Conservation (phyloP, 1,284 basidiomycete species). For the Lignosus rhinocerotis region DNA sequence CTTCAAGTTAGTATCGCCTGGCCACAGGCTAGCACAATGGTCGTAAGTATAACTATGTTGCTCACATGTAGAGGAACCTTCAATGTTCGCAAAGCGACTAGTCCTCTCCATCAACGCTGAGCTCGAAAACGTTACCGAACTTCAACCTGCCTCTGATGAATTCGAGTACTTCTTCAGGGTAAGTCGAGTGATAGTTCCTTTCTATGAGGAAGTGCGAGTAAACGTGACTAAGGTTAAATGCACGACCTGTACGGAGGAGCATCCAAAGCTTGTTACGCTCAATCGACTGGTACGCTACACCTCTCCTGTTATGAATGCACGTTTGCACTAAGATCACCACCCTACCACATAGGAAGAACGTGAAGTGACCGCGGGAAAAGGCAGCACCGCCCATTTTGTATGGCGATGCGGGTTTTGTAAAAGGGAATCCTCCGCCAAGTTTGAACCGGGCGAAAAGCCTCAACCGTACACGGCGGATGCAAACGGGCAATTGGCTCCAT, state of each 20-base stretch:
- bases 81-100: constrained; percentile 42
- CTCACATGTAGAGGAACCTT: not conserved
- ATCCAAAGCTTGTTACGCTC: constrained; percentile 67
- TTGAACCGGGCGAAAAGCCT: constrained; percentile 53
- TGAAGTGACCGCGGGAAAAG: constrained; percentile 64
- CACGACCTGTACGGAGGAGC: constrained; percentile 72
- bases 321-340: not conserved
- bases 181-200: not conserved
- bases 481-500: constrained; percentile 58
- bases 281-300: constrained; percentile 57
- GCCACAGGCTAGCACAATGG: constrained; percentile 25
- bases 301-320: not conserved
- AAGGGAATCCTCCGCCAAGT: constrained; percentile 78
- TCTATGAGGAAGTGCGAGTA: too few relatives aligned
- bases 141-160: constrained; percentile 59
- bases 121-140: constrained; percentile 72
- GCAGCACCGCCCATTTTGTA: constrained; percentile 71
- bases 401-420: constrained; percentile 79
- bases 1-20: not conserved
- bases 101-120: constrained; percentile 75
- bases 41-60: constrained; percentile 28
- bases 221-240: constrained; percentile 63
- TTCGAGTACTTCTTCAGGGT: constrained; percentile 83
- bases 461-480: constrained; percentile 57
- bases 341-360: constrained; percentile 52